These are phyloP conservation scores for Macrolepiota albuminosa DNA, from an alignment of 768 basidiomycete genomes.

Conservation along the genomic window DNA sequence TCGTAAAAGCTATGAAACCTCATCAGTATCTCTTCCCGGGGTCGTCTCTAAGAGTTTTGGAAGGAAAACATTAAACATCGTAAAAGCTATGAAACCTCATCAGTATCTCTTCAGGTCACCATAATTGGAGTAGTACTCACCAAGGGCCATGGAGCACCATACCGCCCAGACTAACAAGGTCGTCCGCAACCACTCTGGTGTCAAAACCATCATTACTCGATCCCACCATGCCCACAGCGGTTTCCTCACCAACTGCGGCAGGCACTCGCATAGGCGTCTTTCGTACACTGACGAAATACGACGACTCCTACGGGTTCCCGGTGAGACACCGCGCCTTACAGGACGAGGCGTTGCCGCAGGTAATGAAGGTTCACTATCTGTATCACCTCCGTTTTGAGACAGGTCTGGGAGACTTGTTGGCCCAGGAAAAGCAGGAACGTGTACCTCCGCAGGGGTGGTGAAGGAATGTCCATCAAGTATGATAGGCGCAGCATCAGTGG, in stretches of 20 bases:
- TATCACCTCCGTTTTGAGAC: background rate
- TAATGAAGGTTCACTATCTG: slow-evolving; percentile 5
- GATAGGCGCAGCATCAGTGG: slow-evolving; percentile 27
- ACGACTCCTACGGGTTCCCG: slow-evolving; percentile 7
- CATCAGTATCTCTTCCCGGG: slow-evolving; percentile 27
- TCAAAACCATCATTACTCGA: slow-evolving; percentile 63
- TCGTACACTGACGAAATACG: slow-evolving; percentile 42
- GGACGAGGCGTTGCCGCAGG: background rate
- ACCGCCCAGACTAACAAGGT: slow-evolving; percentile 75
- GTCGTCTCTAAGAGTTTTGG: slow-evolving; percentile 86
- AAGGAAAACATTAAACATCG: slow-evolving; percentile 91
- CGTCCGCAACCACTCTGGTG: slow-evolving; percentile 71
- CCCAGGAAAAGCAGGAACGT: slow-evolving; percentile 15
- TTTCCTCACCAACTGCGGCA: slow-evolving; percentile 51
- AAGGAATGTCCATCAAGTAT: slow-evolving; percentile 26
- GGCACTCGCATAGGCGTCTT: slow-evolving; percentile 33
- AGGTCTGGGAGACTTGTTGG: background rate
- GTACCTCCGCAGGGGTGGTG: slow-evolving; percentile 19
- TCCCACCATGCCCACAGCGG: slow-evolving; percentile 68
- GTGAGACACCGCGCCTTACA: background rate
- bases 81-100: slow-evolving; percentile 49
- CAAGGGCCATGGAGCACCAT: slow-evolving; percentile 77
- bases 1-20: slow-evolving; percentile 60
- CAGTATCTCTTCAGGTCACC: background rate
- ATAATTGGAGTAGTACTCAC: slow-evolving; percentile 32